A percentile compares a stretch with the other conserved stretches of the same genome.
Evolutionary conservation across 148 eudicot species (phyloP).

Genomic region (Rhododendron henanense): DNA sequence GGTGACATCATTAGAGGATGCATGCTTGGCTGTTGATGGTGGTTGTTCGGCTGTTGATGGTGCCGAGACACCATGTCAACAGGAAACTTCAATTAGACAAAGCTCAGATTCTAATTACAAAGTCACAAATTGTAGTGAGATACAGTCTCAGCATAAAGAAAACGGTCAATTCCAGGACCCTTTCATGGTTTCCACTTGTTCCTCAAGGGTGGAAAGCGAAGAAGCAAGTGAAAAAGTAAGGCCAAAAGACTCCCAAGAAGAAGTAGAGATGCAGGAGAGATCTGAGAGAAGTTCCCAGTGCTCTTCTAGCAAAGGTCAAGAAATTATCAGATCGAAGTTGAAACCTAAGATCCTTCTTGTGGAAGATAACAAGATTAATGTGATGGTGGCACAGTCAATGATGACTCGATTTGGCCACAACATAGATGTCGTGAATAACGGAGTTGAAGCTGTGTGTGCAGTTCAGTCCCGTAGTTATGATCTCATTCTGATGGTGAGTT

Average conservation of each 20-base stretch:
- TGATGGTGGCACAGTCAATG: constrained; percentile 82
- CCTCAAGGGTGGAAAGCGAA: constrained; percentile 1
- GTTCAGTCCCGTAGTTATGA: constrained; percentile 58
- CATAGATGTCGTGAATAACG: constrained; percentile 78
- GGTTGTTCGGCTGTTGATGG: constrained; percentile 25
- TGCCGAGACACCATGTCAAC: constrained; percentile 27
- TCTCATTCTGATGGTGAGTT: constrained; percentile 80
- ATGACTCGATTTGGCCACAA: constrained; percentile 75
- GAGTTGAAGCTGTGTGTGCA: constrained; percentile 85
- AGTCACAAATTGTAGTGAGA: constrained; percentile 9
- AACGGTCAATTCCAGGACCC: constrained; percentile 21
- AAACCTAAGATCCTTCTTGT: constrained; percentile 82
- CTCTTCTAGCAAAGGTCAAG: constrained; percentile 40
- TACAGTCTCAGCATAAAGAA: constrained; percentile 17
- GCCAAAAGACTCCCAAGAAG: constrained; percentile 27
- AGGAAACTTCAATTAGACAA: constrained; percentile 26
- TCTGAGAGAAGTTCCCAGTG: constrained; percentile 38
- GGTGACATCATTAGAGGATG: constrained; percentile 32
- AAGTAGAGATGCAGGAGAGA: constrained; percentile 21
- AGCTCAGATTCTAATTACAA: constrained; percentile 17
- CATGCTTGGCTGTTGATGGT: constrained; percentile 24
- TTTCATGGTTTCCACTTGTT: constrained; percentile 11
- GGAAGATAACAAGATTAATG: constrained; percentile 85
- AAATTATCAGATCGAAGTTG: constrained; percentile 22
- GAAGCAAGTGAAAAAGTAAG: constrained; percentile 16